A percentile compares a stretch with the other conserved stretches of the same genome.
These are phyloP conservation scores for Cardiospermum halicacabum DNA, from an alignment of 345 rosid species.

Conservation along the genomic window DNA sequence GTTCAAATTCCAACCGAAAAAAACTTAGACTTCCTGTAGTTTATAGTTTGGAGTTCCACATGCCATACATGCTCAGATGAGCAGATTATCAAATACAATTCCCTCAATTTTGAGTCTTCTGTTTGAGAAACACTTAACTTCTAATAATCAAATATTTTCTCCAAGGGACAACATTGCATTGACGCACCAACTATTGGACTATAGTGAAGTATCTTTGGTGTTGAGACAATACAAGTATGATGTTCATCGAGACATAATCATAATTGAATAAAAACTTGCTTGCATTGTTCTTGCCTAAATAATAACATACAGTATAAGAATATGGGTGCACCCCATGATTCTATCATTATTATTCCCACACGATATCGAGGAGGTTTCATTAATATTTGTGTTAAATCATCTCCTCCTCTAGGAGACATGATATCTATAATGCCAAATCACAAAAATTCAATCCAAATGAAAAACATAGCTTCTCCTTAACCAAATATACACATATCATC, in stretches of 20 bases:
- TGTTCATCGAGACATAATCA: background rate
- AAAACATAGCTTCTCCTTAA: background rate
- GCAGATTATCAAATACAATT: no score
- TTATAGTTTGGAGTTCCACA: no score
- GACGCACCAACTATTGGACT: constrained; percentile 72
- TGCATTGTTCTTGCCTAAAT: no score
- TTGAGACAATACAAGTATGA: constrained; percentile 8
- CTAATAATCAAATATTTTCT: no score
- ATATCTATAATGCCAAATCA: constrained; percentile 27
- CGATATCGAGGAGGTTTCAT: constrained; percentile 24
- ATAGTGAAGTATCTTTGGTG: constrained; percentile 28
- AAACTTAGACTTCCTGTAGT: no score
- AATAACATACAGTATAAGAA: background rate
- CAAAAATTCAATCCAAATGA: background rate
- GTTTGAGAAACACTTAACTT: no score
- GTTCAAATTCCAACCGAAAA: no score
- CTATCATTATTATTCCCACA: constrained; percentile 36
- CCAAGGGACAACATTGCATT: constrained; percentile 49
- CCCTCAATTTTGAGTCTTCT: no score
- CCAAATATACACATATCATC: constrained; percentile 34
- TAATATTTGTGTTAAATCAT: constrained; percentile 28
- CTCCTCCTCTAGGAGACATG: constrained; percentile 37
- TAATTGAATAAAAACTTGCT: background rate
- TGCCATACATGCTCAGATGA: no score
- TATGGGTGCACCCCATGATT: constrained; percentile 26